Evolutionary conservation across 306 rosid genomes (phyloP).

Genomic region (Fragaria iinumae): DNA sequence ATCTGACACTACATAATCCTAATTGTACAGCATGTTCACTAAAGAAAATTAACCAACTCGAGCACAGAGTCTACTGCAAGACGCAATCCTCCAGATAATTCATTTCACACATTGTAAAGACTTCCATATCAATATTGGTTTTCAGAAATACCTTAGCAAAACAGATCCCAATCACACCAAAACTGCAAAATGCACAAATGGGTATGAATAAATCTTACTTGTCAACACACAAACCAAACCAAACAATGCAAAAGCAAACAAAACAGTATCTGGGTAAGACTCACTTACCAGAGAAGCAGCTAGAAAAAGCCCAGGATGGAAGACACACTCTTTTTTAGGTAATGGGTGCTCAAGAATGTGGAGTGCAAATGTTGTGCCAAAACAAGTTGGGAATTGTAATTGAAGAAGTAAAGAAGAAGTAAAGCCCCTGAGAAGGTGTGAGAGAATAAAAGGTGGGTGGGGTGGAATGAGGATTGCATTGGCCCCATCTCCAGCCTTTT

Average conservation of each 20-base stretch:
- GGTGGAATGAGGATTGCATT: slow-evolving; percentile 64
- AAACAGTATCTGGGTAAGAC: slow-evolving; percentile 32
- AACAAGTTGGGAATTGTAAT: slow-evolving; percentile 18
- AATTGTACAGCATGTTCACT: neutral
- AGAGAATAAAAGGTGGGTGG: slow-evolving; percentile 69
- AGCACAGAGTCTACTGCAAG: slow-evolving; percentile 8
- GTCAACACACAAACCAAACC: slow-evolving; percentile 9
- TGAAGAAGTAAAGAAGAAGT: slow-evolving; percentile 65
- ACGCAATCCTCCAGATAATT: neutral
- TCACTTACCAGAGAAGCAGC: slow-evolving; percentile 48
- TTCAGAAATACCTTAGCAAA: slow-evolving; percentile 9
- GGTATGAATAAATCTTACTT: slow-evolving; percentile 17
- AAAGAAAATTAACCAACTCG: neutral
- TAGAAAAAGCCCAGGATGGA: slow-evolving; percentile 26
- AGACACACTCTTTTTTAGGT: slow-evolving; percentile 20
- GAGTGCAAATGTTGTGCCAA: slow-evolving; percentile 27
- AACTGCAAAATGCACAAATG: slow-evolving; percentile 15
- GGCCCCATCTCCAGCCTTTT: slow-evolving; percentile 71
- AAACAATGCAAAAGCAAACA: slow-evolving; percentile 17
- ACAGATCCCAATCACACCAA: slow-evolving; percentile 15
- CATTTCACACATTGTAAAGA: neutral
- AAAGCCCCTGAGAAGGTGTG: slow-evolving; percentile 36
- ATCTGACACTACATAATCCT: neutral
- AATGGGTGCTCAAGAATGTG: slow-evolving; percentile 31
- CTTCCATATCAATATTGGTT: slow-evolving; percentile 12